A percentile compares a stretch with the other conserved stretches of the same genome.
These are phyloP conservation scores for Beverwykella pulmonaria DNA, from an alignment of 495 filamentous ascomycete genomes.

Conservation along the genomic window DNA sequence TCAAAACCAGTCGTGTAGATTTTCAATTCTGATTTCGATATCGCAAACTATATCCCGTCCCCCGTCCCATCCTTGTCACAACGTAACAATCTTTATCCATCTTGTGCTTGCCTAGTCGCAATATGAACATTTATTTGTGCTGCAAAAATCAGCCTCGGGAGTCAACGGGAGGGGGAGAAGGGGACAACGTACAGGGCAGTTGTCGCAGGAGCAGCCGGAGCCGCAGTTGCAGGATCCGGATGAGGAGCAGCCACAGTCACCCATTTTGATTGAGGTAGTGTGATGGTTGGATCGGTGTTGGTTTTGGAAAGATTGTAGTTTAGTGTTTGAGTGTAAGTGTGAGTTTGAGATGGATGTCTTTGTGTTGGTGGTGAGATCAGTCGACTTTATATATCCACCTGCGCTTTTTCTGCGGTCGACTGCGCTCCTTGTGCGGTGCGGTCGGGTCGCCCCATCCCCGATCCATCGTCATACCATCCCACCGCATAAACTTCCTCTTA, in stretches of 20 bases:
- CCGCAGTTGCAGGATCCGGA: slow-evolving; percentile 30
- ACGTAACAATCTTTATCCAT: background rate
- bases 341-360: too few species aligned
- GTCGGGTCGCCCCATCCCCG: too few species aligned
- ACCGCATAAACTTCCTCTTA: too few species aligned
- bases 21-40: too few species aligned
- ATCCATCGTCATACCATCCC: too few species aligned
- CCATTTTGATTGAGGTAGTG: background rate
- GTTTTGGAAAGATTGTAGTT: background rate
- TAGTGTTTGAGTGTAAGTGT: background rate
- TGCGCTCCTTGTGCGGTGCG: too few species aligned
- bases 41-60: too few species aligned
- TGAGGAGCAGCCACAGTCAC: slow-evolving; percentile 28
- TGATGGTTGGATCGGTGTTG: background rate
- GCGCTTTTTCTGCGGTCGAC: too few species aligned
- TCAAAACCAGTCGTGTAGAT: too few species aligned
- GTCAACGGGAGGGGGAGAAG: background rate
- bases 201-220: slow-evolving; percentile 25
- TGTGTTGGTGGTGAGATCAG: too few species aligned
- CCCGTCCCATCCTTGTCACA: background rate
- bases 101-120: too few species aligned
- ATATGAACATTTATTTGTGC: slow-evolving; percentile 12
- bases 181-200: slow-evolving; percentile 27
- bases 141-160: background rate
- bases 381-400: too few species aligned